Percentiles rank a stretch among this genome's conserved stretches.
phyloP scores from a whole-genome alignment of 2,329 filamentous ascomycete species.

The Scopulariopsis brevicaulis region DNA sequence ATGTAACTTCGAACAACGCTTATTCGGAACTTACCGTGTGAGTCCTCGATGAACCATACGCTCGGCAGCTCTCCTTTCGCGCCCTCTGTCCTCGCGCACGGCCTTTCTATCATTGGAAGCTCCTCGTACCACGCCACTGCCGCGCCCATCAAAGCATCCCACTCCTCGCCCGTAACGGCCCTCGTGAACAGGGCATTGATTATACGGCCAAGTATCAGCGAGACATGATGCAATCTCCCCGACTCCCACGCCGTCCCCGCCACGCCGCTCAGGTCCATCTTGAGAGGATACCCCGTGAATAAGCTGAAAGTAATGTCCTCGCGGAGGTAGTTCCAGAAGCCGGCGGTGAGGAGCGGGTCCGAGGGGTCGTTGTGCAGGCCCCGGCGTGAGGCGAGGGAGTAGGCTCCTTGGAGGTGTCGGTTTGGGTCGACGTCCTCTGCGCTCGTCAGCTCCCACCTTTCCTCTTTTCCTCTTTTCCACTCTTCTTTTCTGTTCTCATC shows the following conservation, averaged over 20 bases:
- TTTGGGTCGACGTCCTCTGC: constrained; percentile 9
- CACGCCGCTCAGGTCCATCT: constrained; percentile 22
- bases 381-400: constrained; percentile 25
- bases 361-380: constrained; percentile 11
- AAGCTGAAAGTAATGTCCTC: constrained; percentile 44
- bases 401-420: constrained; percentile 32
- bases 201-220: constrained; percentile 27
- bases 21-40: constrained; percentile 22
- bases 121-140: neutral
- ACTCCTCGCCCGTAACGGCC: constrained; percentile 6
- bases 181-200: constrained; percentile 25
- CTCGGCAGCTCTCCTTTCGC: constrained; percentile 18
- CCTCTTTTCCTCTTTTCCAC: neutral
- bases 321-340: constrained; percentile 38
- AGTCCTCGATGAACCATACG: constrained; percentile 26
- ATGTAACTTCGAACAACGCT: neutral
- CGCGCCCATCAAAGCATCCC: constrained; percentile 7
- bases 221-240: constrained; percentile 25
- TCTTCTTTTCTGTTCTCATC: too few species aligned
- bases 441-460: neutral
- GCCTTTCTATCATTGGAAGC: constrained; percentile 17
- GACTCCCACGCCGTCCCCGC: constrained; percentile 14
- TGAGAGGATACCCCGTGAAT: constrained; percentile 26
- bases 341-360: constrained; percentile 22
- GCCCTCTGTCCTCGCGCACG: constrained; percentile 15